These are phyloP conservation scores for Paracamarosporium sp. DNA, from an alignment of 2,329 filamentous ascomycete genomes.

Conservation along the genomic window DNA sequence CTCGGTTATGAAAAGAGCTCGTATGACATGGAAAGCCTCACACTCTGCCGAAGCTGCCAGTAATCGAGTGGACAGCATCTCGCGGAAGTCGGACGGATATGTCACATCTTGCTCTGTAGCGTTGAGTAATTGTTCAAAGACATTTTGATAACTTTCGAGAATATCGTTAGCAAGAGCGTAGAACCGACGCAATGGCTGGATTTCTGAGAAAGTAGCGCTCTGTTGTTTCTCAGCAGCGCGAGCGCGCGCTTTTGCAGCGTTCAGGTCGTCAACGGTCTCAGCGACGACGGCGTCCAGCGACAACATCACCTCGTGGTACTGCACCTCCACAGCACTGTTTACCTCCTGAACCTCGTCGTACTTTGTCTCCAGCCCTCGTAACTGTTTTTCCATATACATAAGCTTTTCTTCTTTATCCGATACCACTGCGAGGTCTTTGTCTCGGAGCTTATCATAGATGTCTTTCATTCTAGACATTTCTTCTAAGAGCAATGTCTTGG, in stretches of 20 bases:
- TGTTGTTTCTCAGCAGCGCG: constrained; percentile 2
- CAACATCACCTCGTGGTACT: constrained; percentile 6
- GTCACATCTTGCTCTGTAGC: background rate
- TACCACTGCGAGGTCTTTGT: background rate
- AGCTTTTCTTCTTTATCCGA: constrained; percentile 10
- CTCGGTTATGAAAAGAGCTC: constrained; percentile 2
- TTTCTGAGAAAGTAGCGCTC: constrained; percentile 8
- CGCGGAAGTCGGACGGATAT: background rate
- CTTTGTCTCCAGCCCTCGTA: background rate
- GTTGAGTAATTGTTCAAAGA: constrained; percentile 14
- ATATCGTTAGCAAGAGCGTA: constrained; percentile 4
- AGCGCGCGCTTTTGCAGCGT: background rate
- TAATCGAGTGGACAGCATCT: background rate
- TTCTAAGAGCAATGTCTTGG: background rate
- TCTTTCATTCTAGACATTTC: background rate
- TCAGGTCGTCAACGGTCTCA: constrained; percentile 3
- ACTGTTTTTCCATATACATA: constrained; percentile 6
- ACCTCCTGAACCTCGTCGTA: constrained; percentile 5
- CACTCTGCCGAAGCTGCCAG: background rate
- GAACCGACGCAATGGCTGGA: constrained; percentile 7
- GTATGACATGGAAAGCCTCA: constrained; percentile 1
- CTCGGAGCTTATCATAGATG: background rate
- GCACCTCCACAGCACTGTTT: constrained; percentile 7
- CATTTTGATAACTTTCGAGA: constrained; percentile 7
- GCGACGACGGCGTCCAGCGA: constrained; percentile 6